These are phyloP conservation scores for Daldinia childiae DNA, from an alignment of 495 filamentous ascomycete species.

Conservation along the genomic window DNA sequence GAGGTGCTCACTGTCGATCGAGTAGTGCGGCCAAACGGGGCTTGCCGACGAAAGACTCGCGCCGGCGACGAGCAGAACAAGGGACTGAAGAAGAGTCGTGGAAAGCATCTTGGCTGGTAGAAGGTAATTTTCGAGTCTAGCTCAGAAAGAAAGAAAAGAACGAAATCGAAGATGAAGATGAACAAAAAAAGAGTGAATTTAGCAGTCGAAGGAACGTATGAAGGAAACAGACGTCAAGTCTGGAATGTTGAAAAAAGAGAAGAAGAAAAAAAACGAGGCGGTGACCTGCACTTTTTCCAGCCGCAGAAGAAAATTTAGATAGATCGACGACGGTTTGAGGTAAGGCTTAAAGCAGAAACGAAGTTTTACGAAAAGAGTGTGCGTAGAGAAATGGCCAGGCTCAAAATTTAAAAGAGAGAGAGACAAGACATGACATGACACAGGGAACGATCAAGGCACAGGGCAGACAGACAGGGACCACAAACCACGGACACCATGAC, in stretches of 20 bases:
- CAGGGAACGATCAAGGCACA: constrained; percentile 8
- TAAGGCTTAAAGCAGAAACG: constrained; percentile 8
- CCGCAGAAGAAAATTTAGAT: constrained; percentile 9
- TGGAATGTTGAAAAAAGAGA: constrained; percentile 15
- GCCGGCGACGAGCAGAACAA: constrained; percentile 29
- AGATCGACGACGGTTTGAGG: constrained; percentile 4
- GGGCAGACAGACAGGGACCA: not conserved
- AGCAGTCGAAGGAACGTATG: constrained; percentile 10
- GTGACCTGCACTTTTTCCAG: constrained; percentile 37
- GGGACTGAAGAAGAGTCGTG: constrained; percentile 34
- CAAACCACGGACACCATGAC: constrained; percentile 9
- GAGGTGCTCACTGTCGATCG: constrained; percentile 42
- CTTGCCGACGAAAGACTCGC: constrained; percentile 27
- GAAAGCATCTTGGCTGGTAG: constrained; percentile 32
- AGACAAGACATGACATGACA: not conserved
- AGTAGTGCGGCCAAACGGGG: constrained; percentile 44
- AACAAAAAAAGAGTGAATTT: not conserved
- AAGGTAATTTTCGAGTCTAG: constrained; percentile 4
- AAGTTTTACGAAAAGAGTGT: constrained; percentile 1
- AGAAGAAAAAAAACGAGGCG: constrained; percentile 1
- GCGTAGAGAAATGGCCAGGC: not conserved
- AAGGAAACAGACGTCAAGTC: constrained; percentile 43
- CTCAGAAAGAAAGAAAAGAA: constrained; percentile 1
- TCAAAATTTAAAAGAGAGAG: constrained; percentile 5
- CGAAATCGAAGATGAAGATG: not conserved